Base-by-base conservation (phyloP, 495 filamentous ascomycete species). In the Lasiosphaeriaceae sp. region DNA sequence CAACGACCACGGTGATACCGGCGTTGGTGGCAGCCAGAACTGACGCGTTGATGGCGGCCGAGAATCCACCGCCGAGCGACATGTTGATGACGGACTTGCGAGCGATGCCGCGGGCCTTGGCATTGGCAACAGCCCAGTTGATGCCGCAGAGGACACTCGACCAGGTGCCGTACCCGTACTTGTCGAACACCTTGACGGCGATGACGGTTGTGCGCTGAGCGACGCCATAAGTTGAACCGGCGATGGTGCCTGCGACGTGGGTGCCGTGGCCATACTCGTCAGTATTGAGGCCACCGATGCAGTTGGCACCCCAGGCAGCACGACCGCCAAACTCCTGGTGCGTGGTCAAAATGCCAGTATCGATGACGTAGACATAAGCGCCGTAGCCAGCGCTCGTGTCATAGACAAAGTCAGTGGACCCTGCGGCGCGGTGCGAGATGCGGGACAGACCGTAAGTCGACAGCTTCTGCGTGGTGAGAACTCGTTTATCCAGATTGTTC, bases 241-340 rank as follows among this genome's bases (percentile, higher is more conserved):
- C 78, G 26, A 9, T 9, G 43, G 82, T 86, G 23, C 84, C 86
- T 8, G 83, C 77, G 39, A 81, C 77, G 67, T 88, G 86, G 8
- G 86, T 89, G 47, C 86, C 86, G 67, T 88, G 86, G 50, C 86
- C 81, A 43, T 79, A 66, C 35, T 74, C 71, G 69, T 67, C 83
- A 5, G 69, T 71, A 59, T 79, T 71, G 24, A 65, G 57, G n/a
- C 67, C 67, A 37, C 60, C 67, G 43, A 80, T 68, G 50, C 74
- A 78, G 70, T 86, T 86, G 66, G 78, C 77, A 51, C 81, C 83
- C 55, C 72, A 75, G 29, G 62, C 72, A 37, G 77, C 82, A 59
- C 84, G 84, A 48, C 75, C 75, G 1, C 60, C 74, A 44, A 87
- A 86, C 35, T 86, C 71, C 29, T 37, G 52, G 66, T 88, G 84